These are phyloP conservation scores for Schizonepeta tenuifolia DNA, from an alignment of 257 asterid species.

Conservation along the genomic window DNA sequence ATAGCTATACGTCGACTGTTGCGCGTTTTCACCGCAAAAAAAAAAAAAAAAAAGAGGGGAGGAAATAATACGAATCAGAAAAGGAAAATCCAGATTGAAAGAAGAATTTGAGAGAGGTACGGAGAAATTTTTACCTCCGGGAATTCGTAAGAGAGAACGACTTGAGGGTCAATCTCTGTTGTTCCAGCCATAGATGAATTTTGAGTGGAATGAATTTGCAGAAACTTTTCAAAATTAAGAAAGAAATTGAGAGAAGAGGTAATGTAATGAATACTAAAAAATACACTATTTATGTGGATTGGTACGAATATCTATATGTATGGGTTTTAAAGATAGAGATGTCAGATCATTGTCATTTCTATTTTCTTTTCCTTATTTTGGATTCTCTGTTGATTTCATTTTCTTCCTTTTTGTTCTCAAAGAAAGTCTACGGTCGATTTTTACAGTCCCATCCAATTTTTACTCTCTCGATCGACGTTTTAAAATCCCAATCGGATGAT, in stretches of 20 bases:
- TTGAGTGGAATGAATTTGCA: background rate
- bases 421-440: too few species aligned
- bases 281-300: too few species aligned
- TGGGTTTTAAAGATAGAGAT: too few species aligned
- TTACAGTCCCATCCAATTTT: too few species aligned
- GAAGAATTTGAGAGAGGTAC: background rate
- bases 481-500: too few species aligned
- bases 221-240: background rate
- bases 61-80: background rate
- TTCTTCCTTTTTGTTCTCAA: too few species aligned
- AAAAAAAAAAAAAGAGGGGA: constrained; percentile 1
- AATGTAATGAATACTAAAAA: too few species aligned
- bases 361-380: too few species aligned
- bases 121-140: constrained; percentile 47
- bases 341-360: too few species aligned
- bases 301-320: too few species aligned
- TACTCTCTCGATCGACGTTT: too few species aligned
- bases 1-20: constrained; percentile 55
- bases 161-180: constrained; percentile 61
- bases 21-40: constrained; percentile 27
- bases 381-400: too few species aligned
- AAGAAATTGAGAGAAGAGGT: background rate
- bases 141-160: constrained; percentile 61
- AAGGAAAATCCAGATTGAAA: background rate
- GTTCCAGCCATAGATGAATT: constrained; percentile 55